Conservation (phyloP, 1,139 yeast species). For the Candida sp. region DNA sequence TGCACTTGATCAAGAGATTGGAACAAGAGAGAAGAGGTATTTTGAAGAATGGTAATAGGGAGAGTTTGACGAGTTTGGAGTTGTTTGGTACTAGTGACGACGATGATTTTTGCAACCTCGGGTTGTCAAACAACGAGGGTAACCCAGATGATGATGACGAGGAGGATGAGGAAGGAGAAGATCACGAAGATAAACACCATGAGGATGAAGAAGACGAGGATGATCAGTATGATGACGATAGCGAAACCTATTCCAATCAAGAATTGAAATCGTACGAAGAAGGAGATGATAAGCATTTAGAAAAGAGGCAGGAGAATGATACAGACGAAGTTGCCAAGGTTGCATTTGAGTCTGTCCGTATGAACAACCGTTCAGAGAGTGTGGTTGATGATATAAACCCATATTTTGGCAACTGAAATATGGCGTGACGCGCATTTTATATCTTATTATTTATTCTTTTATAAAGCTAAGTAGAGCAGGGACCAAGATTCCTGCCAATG, state of each 20-base stretch:
- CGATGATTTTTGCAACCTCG: conserved; percentile 13
- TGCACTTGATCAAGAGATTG: conserved; percentile 9
- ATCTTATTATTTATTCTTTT: conserved; percentile 9
- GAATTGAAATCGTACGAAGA: conserved; percentile 1
- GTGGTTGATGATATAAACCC: conserved; percentile 12
- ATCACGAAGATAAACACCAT: neutral
- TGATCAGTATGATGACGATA: conserved; percentile 3
- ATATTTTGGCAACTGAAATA: conserved; percentile 8
- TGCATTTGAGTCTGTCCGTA: conserved; percentile 4
- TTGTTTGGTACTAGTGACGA: conserved; percentile 12
- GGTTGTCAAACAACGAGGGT: conserved; percentile 6
- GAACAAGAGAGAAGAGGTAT: conserved; percentile 8
- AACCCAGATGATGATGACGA: conserved; percentile 6
- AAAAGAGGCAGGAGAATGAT: neutral
- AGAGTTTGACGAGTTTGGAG: conserved; percentile 8
- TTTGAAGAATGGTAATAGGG: conserved; percentile 6
- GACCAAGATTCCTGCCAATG: conserved; percentile 19
- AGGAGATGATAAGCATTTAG: conserved; percentile 2
- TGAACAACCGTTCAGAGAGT: conserved; percentile 10
- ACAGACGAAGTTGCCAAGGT: neutral
- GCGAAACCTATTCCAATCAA: neutral
- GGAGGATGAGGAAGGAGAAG: conserved; percentile 5
- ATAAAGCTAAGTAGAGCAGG: conserved; percentile 19
- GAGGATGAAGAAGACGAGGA: conserved; percentile 5
- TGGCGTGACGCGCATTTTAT: neutral